Base-by-base conservation (phyloP, 2,329 filamentous ascomycete species). In the Polytolypa hystricis region DNA sequence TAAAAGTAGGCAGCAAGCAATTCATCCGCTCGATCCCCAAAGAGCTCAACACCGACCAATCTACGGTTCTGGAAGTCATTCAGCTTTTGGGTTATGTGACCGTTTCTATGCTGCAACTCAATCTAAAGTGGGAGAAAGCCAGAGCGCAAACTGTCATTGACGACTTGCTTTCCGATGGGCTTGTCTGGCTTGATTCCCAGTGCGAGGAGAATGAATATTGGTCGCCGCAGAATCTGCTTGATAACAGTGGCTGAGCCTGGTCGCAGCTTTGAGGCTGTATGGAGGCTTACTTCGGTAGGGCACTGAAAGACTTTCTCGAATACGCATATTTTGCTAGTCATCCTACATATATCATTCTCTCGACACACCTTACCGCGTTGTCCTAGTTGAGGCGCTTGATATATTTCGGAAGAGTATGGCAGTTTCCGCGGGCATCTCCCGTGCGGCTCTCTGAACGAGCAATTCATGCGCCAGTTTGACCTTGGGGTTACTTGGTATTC, bases 131-230 rank as follows among this genome's bases (percentile, higher is more conserved):
- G 91, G 79, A 89, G 47, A 69, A 75, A 30, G 82, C 86, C 4
- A 71, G 91, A 45, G 83, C 85, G n/a, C 73, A 81, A 55, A 94
- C 91, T 0, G 86, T 89, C 2, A 73, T 96, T 35, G 85, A 95
- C 43, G 91, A 98, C 58, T 65, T 98, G 21, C 70, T 96, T 35
- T 78, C 80, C 0, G 85, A 93, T 51, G 85, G 86, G 35, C 74
- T 98, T 66, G 75, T 98, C 10, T 98, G 91, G 91, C 77, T 96
- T 4, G 91, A 98, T 60, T 77, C 75, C 47, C 86, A 95, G 62
- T 78, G 70, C 21, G 70, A 74, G 6, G 89, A 96, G 64, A 86
- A 79, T 59, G 87, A 96, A 60, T 98, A 95, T 52, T 98, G 91
- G 91, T 67, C 65, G 17, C 65, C 65, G 6, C 64, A 66, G 41